A percentile compares a stretch with the other conserved stretches of the same genome.
These are phyloP conservation scores for Russula sp. DNA, from an alignment of 768 basidiomycete genomes.

Conservation along the genomic window DNA sequence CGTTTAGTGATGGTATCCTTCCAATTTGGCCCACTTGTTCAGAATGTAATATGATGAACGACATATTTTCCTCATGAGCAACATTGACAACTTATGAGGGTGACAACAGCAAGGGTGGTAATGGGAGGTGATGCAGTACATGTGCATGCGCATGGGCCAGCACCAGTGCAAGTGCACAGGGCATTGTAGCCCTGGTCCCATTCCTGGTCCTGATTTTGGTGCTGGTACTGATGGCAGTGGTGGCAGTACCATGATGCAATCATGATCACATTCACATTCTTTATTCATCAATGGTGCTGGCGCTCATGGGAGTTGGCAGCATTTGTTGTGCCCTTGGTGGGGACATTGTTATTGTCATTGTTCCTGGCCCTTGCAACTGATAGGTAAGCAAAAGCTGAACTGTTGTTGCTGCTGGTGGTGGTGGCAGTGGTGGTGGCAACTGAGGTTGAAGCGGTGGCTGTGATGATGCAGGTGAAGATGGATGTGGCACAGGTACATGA, in stretches of 20 bases:
- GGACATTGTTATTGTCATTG: conserved; percentile 13
- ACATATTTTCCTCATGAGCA: too few species aligned
- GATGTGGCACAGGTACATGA: not conserved
- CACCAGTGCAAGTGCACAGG: not conserved
- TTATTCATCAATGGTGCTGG: conserved; percentile 15
- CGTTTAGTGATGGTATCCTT: too few species aligned
- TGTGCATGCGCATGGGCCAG: not conserved
- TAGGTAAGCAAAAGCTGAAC: not conserved
- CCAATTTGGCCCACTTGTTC: too few species aligned
- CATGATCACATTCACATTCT: conserved; percentile 11
- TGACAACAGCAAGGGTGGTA: not conserved
- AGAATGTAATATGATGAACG: too few species aligned
- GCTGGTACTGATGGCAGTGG: not conserved
- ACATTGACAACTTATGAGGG: not conserved
- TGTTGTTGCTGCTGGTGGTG: not conserved
- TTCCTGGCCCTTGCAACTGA: not conserved
- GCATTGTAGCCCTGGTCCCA: too few species aligned
- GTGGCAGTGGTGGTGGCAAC: too few species aligned
- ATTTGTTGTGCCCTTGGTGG: conserved; percentile 7
- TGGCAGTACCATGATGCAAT: not conserved
- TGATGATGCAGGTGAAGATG: not conserved
- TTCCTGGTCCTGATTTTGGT: not conserved
- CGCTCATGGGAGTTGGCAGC: conserved; percentile 2
- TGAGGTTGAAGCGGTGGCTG: not conserved
- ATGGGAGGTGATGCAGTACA: conserved; percentile 9